These are phyloP conservation scores for Fonsecaea monophora DNA, from an alignment of 2,329 filamentous ascomycete genomes.

Conservation along the genomic window DNA sequence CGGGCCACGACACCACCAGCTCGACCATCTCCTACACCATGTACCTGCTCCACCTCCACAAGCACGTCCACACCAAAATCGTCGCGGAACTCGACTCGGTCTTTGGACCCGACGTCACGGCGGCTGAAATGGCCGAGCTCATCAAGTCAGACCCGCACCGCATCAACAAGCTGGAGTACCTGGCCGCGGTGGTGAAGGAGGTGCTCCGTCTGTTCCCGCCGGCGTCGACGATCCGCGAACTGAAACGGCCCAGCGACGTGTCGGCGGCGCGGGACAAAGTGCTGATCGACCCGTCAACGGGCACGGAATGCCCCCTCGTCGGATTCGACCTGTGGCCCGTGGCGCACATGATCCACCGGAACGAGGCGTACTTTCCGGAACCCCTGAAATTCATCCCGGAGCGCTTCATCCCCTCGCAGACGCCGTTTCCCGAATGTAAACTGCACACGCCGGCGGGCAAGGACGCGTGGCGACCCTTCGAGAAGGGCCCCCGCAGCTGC, in stretches of 20 bases:
- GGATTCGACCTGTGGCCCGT: constrained; percentile 36
- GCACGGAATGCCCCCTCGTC: constrained; percentile 30
- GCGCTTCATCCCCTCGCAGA: constrained; percentile 48
- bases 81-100: constrained; percentile 60
- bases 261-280: constrained; percentile 9
- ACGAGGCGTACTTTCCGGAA: constrained; percentile 52
- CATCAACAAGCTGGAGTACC: constrained; percentile 61
- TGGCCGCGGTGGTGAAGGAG: constrained; percentile 61
- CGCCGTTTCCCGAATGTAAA: constrained; percentile 40
- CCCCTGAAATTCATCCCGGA: constrained; percentile 58
- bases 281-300: constrained; percentile 34
- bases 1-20: constrained; percentile 40
- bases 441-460: constrained; percentile 47
- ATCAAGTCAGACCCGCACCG: constrained; percentile 54
- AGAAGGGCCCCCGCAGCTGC: constrained; percentile 62
- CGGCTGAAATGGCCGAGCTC: constrained; percentile 42
- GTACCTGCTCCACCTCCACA: constrained; percentile 50
- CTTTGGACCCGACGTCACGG: constrained; percentile 53
- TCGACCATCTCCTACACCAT: constrained; percentile 45
- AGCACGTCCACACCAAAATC: constrained; percentile 46
- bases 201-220: constrained; percentile 60
- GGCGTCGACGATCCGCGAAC: constrained; percentile 34
- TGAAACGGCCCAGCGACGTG: constrained; percentile 20
- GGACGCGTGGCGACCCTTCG: constrained; percentile 63
- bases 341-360: constrained; percentile 46